Evolutionary conservation across 352 stramenopile genomes (phyloP), one percentile per base, ranked within the genome.

Genomic region (Phytophthora vignae): DNA sequence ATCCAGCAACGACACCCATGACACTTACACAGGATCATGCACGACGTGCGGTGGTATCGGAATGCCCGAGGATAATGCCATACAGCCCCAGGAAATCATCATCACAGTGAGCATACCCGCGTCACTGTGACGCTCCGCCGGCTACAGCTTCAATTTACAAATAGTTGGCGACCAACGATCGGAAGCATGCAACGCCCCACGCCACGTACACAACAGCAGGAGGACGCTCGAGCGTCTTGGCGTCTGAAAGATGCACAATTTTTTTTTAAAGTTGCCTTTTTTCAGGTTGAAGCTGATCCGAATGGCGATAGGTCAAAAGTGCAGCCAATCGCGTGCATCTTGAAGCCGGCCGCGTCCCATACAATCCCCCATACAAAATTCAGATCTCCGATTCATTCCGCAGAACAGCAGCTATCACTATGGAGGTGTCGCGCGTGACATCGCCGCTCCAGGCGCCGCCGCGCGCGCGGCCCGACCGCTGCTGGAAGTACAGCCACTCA

Each of bases 1-100:
- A 59, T 97, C 91, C 25, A 95, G 60, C 29, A 96, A 22, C 21
- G 88, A 93, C n/a, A 94, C 85, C 29, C 22, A 25, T 25, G 22
- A 25, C 22, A 25, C 22, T 2, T 97, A 55, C 85, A 91, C 31
- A 98, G 49, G 22, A 98, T 82, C 62, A 99, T 92, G 81, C 99
- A 99, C 53, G 92, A 98, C 77, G 97, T 96, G 64, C 97, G 91
- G 70, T 97, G 86, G 74, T 98, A 99, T 0, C 96, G 93, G 64
- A 95, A 98, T 97, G 84, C 99, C 97, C 10, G 87, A 98, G 9
- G 22, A 99, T 79, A 77, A 99, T 98, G 59, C 97, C 96, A 76
- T 99, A 99, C 0, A 99, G 64, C 22, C 97, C 97, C 97, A 99
- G 0, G 97, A 96, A 19, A 98, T 83, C 69, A 94, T 92, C 79